Evolutionary conservation across 225 moss, liverwort and hornwort species (phyloP).

Genomic region (Bryoerythrophyllum caledonicum): DNA sequence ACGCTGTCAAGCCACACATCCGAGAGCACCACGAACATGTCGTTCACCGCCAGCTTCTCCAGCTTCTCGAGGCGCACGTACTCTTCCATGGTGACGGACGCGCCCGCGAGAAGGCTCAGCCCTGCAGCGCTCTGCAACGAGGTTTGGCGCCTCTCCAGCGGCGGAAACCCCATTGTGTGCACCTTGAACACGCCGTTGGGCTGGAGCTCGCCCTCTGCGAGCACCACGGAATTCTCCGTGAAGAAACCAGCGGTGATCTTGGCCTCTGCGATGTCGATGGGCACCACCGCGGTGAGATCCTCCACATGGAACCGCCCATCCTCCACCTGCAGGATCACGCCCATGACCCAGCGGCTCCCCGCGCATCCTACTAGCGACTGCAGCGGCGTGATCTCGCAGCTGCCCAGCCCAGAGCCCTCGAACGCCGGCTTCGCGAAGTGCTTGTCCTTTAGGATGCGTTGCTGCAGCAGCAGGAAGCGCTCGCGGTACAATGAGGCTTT

Average conservation of each 20-base stretch:
- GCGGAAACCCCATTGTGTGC: constrained; percentile 92
- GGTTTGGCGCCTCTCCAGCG: constrained; percentile 75
- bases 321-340: constrained; percentile 78
- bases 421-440: constrained; percentile 60
- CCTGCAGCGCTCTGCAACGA: constrained; percentile 70
- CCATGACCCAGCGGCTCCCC: constrained; percentile 92
- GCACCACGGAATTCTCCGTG: constrained; percentile 87
- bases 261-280: constrained; percentile 70
- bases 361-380: constrained; percentile 69
- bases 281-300: constrained; percentile 75
- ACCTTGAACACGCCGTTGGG: constrained; percentile 72
- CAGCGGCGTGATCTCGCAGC: constrained; percentile 80
- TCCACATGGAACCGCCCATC: constrained; percentile 82
- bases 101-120: constrained; percentile 39
- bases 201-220: constrained; percentile 86
- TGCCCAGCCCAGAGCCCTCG: constrained; percentile 45
- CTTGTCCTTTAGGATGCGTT: constrained; percentile 80
- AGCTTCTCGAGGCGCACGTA: constrained; percentile 35
- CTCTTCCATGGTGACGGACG: constrained; percentile 40
- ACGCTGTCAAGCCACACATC: constrained; percentile 92
- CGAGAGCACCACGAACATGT: constrained; percentile 91
- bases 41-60: constrained; percentile 55
- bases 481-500: constrained; percentile 90
- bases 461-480: constrained; percentile 80
- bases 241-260: constrained; percentile 93